Percentiles rank a stretch among this genome's conserved stretches.
These are phyloP conservation scores for Solanum bulbocastanum DNA, from an alignment of 257 asterid genomes.

Conservation along the genomic window DNA sequence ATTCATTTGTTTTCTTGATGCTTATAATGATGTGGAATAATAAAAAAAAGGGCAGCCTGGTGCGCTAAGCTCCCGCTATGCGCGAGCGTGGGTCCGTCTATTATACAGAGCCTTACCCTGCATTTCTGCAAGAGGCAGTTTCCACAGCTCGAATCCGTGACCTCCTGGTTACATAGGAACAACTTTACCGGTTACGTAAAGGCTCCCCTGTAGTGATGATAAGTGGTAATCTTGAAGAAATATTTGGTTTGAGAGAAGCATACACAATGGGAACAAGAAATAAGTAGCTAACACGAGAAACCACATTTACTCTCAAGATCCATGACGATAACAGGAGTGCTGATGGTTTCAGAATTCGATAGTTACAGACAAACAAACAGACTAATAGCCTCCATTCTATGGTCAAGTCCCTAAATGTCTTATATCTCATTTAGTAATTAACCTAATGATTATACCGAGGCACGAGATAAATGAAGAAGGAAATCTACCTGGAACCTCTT, in stretches of 20 bases:
- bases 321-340: not conserved
- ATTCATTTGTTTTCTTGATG: not conserved
- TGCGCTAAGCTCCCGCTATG: not conserved
- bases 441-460: not conserved
- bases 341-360: not conserved
- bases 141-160: not conserved
- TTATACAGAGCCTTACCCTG: not conserved
- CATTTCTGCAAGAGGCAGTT: not conserved
- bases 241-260: not conserved
- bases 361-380: not conserved
- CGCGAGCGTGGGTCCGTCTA: not conserved
- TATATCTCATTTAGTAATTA: not conserved
- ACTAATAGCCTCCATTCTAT: not conserved
- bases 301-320: not conserved
- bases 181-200: not conserved
- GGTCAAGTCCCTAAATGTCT: not conserved
- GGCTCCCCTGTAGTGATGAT: not conserved
- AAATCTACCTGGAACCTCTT: slow-evolving; percentile 87
- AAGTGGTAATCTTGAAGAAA: not conserved
- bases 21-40: not conserved
- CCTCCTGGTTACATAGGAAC: not conserved
- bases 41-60: not conserved
- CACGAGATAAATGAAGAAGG: not conserved
- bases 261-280: not conserved
- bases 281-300: not conserved